phyloP scores from a whole-genome alignment of 2,329 filamentous ascomycete species.

The Fusarium palustre region DNA sequence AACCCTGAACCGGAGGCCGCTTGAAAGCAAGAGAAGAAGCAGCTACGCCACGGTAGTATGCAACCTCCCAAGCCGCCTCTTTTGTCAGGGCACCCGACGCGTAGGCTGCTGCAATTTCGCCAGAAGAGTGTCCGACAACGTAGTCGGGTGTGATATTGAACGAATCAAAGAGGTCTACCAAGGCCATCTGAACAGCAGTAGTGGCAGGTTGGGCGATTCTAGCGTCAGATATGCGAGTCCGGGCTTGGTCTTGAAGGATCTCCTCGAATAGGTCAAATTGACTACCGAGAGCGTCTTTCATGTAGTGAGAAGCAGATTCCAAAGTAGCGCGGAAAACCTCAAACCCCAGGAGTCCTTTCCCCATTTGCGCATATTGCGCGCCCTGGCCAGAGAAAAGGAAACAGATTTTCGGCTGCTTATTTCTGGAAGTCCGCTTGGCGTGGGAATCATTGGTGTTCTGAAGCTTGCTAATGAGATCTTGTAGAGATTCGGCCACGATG shows the following conservation, averaged over 20 bases:
- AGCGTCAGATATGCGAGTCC: conserved; percentile 50
- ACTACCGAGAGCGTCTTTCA: conserved; percentile 48
- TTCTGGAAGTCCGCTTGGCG: conserved; percentile 43
- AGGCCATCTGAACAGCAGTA: conserved; percentile 57
- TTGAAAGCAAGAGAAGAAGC: conserved; percentile 48
- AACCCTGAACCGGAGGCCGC: conserved; percentile 49
- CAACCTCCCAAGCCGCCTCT: conserved; percentile 56
- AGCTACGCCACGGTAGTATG: conserved; percentile 56
- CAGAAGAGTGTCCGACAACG: conserved; percentile 61
- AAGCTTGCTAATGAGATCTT: conserved; percentile 51
- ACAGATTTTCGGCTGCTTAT: conserved; percentile 50
- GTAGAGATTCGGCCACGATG: conserved; percentile 51
- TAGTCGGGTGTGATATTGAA: conserved; percentile 50
- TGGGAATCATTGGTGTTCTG: conserved; percentile 27
- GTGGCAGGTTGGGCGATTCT: conserved; percentile 57
- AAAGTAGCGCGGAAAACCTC: conserved; percentile 57
- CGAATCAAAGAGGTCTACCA: conserved; percentile 55
- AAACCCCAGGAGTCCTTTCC: conserved; percentile 55
- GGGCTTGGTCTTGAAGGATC: conserved; percentile 45
- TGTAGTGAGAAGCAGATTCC: conserved; percentile 48
- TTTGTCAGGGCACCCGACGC: conserved; percentile 53
- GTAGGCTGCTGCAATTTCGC: conserved; percentile 61
- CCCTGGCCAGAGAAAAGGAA: conserved; percentile 61
- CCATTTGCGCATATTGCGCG: conserved; percentile 58
- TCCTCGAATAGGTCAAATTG: conserved; percentile 54